Evolutionary conservation across 2,329 filamentous ascomycete genomes (phyloP).

Genomic region (Amylocarpus encephaloides): DNA sequence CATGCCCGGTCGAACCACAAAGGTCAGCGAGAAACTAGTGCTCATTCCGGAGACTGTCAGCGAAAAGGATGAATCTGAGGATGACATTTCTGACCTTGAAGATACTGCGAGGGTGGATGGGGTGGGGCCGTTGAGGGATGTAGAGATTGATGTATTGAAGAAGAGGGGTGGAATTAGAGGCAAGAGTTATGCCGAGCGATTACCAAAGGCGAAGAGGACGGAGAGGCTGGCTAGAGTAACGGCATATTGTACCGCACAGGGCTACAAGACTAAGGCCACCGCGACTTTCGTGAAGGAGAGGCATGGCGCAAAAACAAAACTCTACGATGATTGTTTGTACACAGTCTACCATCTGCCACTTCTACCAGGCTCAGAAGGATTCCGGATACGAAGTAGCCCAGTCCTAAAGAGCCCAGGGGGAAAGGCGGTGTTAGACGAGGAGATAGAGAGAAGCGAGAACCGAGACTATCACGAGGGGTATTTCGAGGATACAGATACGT

Average conservation of each 20-base stretch:
- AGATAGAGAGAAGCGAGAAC: constrained; percentile 89
- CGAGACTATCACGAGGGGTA: constrained; percentile 89
- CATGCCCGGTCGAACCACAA: constrained; percentile 81
- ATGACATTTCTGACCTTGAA: constrained; percentile 45
- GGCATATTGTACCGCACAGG: constrained; percentile 92
- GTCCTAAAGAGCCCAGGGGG: constrained; percentile 89
- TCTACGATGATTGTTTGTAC: constrained; percentile 97
- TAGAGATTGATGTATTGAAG: constrained; percentile 58
- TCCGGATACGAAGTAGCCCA: constrained; percentile 81
- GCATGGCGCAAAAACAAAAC: constrained; percentile 86
- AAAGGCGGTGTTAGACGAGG: constrained; percentile 85
- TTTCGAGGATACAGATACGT: constrained; percentile 64
- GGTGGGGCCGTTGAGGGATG: constrained; percentile 59
- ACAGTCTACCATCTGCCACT: constrained; percentile 90
- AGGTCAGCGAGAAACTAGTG: constrained; percentile 95
- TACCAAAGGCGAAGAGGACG: constrained; percentile 80
- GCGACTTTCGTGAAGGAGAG: constrained; percentile 81
- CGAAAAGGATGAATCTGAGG: constrained; percentile 52
- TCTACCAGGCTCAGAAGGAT: constrained; percentile 78
- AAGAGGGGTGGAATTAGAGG: constrained; percentile 57
- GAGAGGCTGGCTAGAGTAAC: constrained; percentile 87
- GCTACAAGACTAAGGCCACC: constrained; percentile 83
- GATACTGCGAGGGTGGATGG: constrained; percentile 49
- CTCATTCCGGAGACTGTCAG: constrained; percentile 75
- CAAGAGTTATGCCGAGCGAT: constrained; percentile 89